These are phyloP conservation scores for Salvia splendens DNA, from an alignment of 257 asterid genomes.

Conservation along the genomic window DNA sequence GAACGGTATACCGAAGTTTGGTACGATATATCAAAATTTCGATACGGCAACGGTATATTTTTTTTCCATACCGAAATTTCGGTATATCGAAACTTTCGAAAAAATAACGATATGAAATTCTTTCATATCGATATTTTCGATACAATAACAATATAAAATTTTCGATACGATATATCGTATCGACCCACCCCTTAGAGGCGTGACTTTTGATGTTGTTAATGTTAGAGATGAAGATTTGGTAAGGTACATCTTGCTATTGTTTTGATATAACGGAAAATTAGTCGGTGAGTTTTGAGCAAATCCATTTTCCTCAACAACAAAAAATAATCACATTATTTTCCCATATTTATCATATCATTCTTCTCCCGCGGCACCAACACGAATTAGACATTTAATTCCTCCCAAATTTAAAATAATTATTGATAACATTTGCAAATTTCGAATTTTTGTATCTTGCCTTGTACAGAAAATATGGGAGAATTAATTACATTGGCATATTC, in stretches of 20 bases:
- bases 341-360: too few species aligned
- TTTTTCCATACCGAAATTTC: too few species aligned
- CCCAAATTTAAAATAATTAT: background rate
- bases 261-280: slow-evolving; percentile 30
- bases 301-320: background rate
- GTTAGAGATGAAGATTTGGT: slow-evolving; percentile 35
- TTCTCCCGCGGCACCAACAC: too few species aligned
- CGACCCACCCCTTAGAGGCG: slow-evolving; percentile 25
- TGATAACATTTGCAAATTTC: background rate
- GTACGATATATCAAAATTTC: too few species aligned
- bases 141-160: too few species aligned
- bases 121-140: too few species aligned
- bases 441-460: slow-evolving; percentile 16
- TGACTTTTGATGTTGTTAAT: slow-evolving; percentile 40
- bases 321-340: background rate
- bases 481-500: slow-evolving; percentile 21
- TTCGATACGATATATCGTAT: too few species aligned
- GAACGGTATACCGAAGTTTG: too few species aligned
- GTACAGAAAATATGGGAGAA: background rate
- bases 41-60: too few species aligned
- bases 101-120: too few species aligned
- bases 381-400: too few species aligned
- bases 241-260: slow-evolving; percentile 38
- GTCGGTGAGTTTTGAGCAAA: background rate
- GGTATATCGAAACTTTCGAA: too few species aligned